Evolutionary conservation across 306 rosid genomes (phyloP).

Genomic region (Cyclanthera cordifolia): DNA sequence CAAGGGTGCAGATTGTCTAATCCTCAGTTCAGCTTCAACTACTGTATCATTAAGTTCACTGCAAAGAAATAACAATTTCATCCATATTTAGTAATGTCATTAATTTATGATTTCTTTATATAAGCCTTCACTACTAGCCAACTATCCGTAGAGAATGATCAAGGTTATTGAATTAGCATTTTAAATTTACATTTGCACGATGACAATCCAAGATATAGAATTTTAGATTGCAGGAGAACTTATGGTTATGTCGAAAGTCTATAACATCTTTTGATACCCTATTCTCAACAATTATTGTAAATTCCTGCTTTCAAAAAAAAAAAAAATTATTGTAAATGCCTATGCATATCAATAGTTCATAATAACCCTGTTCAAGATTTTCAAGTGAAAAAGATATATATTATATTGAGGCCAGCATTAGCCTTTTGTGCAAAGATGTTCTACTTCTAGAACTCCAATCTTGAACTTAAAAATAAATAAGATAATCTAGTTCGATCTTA

Average conservation of each 20-base stretch:
- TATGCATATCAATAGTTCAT: neutral
- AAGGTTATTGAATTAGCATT: neutral
- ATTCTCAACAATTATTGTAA: neutral
- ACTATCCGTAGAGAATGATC: slow-evolving; percentile 4
- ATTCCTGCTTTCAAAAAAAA: too few species aligned
- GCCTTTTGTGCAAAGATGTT: neutral
- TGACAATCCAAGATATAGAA: neutral
- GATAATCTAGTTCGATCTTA: neutral
- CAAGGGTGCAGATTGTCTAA: slow-evolving; percentile 35
- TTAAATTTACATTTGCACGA: neutral
- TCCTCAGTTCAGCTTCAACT: slow-evolving; percentile 40
- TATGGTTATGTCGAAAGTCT: neutral
- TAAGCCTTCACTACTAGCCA: neutral
- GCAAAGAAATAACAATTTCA: slow-evolving; percentile 18
- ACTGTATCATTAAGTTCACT: slow-evolving; percentile 90
- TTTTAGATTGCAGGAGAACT: neutral
- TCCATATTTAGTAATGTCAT: neutral
- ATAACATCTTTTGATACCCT: neutral
- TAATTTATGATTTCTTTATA: neutral
- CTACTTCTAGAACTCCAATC: neutral
- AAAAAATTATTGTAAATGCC: neutral
- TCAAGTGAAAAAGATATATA: neutral
- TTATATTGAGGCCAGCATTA: neutral
- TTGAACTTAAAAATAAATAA: neutral
- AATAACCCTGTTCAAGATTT: neutral